Base-by-base conservation (phyloP, 208 protist genomes). In the Porcisia deanei region DNA sequence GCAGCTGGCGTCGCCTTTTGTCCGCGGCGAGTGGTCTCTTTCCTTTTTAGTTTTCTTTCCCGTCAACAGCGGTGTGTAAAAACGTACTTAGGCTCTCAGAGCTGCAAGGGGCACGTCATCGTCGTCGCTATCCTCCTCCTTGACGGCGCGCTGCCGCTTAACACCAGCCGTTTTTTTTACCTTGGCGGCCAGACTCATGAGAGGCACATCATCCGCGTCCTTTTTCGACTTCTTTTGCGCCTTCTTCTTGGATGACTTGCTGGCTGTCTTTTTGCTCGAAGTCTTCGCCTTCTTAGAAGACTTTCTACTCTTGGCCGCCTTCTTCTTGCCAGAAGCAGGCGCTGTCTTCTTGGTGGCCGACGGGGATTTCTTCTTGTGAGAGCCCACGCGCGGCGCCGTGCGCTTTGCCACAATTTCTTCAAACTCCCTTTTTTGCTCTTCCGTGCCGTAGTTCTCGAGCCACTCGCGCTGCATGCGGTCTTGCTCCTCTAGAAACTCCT, bases 391-490 rank as follows among this genome's bases (percentile, higher is more conserved):
- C 9, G 87, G 83, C 0, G 82, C 76, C 5, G 71, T 66, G 30
- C 93, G 88, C 76, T 96, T 92, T 60, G 89, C 85, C 34, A 95
- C 84, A 30, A 96, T 71, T 64, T 95, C 87, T 63, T 89, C 80
- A 76, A 95, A 94, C 84, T 97, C 88, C 79, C 95, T 87, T 60
- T 94, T 93, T 67, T 98, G 86, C 77, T 97, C 92, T 20, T 96
- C 88, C 5, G 89, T 98, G 60, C 93, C 94, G 79, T 98, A 95
- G 53, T 81, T 79, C 37, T 97, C 88, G 59, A 98, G 88, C 88
- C 93, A 96, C 53, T 97, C 89, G 60, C 81, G 86, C 79, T 98
- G 92, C 39, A 95, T 89, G 64, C 91, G 83, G 87, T 98, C 96
- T 49, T 95, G 85, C 61, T 92, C 85, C 9, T 83, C 93, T 67